Evolutionary conservation across 192 early-diverging fungal genomes (phyloP).

Genomic region (Entomortierella beljakovae): DNA sequence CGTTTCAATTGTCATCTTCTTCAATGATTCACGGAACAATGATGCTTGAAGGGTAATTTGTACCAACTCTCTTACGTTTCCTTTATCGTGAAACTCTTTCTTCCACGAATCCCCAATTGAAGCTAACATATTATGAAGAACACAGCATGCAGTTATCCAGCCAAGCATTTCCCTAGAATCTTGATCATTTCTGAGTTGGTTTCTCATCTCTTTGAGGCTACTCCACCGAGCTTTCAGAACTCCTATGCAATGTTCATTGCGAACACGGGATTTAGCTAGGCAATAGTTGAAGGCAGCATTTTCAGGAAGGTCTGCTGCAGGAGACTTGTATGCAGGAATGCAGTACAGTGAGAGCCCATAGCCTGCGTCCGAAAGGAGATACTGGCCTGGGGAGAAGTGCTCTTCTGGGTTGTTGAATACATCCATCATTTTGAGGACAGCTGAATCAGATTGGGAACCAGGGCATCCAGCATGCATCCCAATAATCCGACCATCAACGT

Average conservation of each 20-base stretch:
- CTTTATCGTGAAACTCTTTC: neutral
- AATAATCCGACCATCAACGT: slow-evolving; percentile 10
- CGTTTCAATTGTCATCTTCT: neutral
- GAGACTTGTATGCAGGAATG: slow-evolving; percentile 15
- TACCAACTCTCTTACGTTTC: neutral
- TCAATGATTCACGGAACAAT: neutral
- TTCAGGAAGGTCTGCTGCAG: neutral
- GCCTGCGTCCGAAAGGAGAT: slow-evolving; percentile 13
- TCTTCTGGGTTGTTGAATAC: neutral
- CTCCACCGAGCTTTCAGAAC: slow-evolving; percentile 18
- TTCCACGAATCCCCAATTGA: slow-evolving; percentile 10
- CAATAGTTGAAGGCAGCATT: slow-evolving; percentile 19
- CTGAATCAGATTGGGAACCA: neutral
- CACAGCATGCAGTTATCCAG: slow-evolving; percentile 30
- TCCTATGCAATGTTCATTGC: slow-evolving; percentile 34
- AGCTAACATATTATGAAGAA: slow-evolving; percentile 28
- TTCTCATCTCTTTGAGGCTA: slow-evolving; percentile 22
- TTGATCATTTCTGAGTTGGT: slow-evolving; percentile 6
- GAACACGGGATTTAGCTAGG: slow-evolving; percentile 12
- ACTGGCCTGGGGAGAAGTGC: slow-evolving; percentile 6
- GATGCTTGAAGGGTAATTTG: neutral
- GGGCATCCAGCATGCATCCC: slow-evolving; percentile 13
- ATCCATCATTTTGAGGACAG: neutral
- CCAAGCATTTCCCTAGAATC: neutral
- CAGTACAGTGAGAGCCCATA: slow-evolving; percentile 2